Evolutionary conservation across 768 basidiomycete genomes (phyloP), one percentile per base, ranked within the genome.

Genomic region (Cystobasidium onofrii): DNA sequence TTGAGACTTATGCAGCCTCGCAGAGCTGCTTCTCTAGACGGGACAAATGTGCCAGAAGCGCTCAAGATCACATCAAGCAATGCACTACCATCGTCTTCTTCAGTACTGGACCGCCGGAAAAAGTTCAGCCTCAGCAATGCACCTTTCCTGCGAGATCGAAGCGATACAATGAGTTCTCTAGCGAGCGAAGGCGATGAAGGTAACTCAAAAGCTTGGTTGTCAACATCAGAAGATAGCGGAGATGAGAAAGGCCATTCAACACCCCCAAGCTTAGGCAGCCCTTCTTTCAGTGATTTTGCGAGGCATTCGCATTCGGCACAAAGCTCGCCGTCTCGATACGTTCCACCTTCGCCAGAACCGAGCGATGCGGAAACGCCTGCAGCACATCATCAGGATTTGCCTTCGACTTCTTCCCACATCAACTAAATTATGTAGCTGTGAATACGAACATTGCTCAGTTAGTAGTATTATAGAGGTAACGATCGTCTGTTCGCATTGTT

Each of bases 141-240:
- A 23, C 20, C 55, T 39, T n/a, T 27, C 61, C n/a, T 36, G 41
- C 57, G 57, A 13, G 27, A 27, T 60, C 57, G 57, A 29, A 60
- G 57, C 20, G 29, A 60, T 29, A 60, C 57, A 12, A 27, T 60
- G 33, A 60, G 33, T 29, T 60, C 57, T 2, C 10, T 60, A 27
- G 33, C 57, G 2, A 60, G 57, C 23, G 57, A 60, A 34, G 57
- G 33, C 18, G 69, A 60, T 29, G 55, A 55, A 18, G 69, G 55
- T 23, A 50, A 36, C 39, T 33, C 54, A 36, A 55, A 52, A 29
- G 69, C 69, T 20, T 71, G 69, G 69, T 34, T 71, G 7, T 71
- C 69, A 12, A 71, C 55, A 18, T 71, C 69, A 33, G 69, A 71
- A 34, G 69, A 31, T 18, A 71, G 69, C 33, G 69, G 33, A 10